Evolutionary conservation across 345 rosid genomes (phyloP).

Genomic region (Eucalyptus urophylla): DNA sequence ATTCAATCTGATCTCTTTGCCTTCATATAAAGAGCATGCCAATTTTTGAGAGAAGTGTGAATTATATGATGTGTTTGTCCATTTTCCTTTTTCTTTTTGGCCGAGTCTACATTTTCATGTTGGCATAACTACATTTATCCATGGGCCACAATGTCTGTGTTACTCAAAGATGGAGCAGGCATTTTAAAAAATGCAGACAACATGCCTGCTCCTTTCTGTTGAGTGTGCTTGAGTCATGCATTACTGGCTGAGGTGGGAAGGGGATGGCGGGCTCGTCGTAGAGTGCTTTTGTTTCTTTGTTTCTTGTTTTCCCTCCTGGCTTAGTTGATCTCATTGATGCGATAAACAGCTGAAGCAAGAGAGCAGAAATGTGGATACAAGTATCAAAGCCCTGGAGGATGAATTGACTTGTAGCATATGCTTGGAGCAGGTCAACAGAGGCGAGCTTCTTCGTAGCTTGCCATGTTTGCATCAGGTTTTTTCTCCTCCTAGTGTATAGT

Average conservation of each 20-base stretch:
- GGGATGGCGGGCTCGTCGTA: not conserved
- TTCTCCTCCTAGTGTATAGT: not conserved
- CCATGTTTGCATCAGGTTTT: conserved; percentile 71
- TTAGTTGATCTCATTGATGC: not conserved
- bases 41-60: not conserved
- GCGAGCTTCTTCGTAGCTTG: conserved; percentile 60
- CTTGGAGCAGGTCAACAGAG: conserved; percentile 58
- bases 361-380: conserved; percentile 16
- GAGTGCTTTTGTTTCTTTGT: not conserved
- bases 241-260: not conserved
- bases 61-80: not conserved
- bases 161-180: not conserved
- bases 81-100: not conserved
- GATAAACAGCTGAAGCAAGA: conserved; percentile 29
- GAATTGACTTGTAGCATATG: conserved; percentile 58
- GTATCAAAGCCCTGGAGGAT: conserved; percentile 28
- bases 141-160: not conserved
- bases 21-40: not conserved
- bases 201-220: not conserved
- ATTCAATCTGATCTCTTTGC: not conserved
- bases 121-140: not conserved
- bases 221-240: not conserved
- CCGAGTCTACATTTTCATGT: not conserved
- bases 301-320: not conserved
- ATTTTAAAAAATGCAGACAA: not conserved